Evolutionary conservation across 306 rosid genomes (phyloP).

Genomic region (Vigna mungo): DNA sequence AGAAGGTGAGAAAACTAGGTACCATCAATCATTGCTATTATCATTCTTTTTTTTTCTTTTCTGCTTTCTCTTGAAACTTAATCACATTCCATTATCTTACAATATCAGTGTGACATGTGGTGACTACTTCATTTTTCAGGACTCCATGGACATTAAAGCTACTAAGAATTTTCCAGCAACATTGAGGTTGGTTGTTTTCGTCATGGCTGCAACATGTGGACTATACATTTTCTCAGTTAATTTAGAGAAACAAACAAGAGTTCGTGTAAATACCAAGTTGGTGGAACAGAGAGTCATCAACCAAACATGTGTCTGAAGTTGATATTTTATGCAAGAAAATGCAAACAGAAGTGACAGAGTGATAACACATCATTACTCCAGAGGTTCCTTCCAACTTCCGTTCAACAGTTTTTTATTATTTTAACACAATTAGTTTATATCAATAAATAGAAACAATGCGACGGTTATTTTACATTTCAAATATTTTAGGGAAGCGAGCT

Average conservation of each 20-base stretch:
- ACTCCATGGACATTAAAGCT: conserved; percentile 51
- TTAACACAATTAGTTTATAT: too few relatives aligned
- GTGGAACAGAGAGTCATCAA: conserved; percentile 36
- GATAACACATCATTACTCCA: too few relatives aligned
- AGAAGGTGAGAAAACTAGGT: conserved; percentile 39
- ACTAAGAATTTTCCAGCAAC: conserved; percentile 58
- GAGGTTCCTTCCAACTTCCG: too few relatives aligned
- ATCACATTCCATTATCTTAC: neutral
- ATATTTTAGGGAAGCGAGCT: too few relatives aligned
- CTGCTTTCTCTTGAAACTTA: neutral
- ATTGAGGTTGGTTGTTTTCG: conserved; percentile 56
- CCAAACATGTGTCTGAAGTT: conserved; percentile 40
- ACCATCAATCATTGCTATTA: neutral
- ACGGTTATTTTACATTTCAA: too few relatives aligned
- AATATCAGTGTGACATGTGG: conserved; percentile 15
- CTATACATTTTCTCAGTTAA: conserved; percentile 52
- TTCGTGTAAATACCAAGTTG: conserved; percentile 40
- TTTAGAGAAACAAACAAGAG: conserved; percentile 50
- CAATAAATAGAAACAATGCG: too few relatives aligned
- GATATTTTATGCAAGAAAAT: neutral
- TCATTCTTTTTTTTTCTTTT: neutral
- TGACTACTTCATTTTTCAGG: conserved; percentile 49
- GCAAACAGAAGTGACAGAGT: neutral
- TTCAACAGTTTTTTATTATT: too few relatives aligned
- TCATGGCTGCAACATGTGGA: conserved; percentile 55